Conservation (phyloP, 2,329 filamentous ascomycete genomes). For the Pseudogymnoascus sp. region DNA sequence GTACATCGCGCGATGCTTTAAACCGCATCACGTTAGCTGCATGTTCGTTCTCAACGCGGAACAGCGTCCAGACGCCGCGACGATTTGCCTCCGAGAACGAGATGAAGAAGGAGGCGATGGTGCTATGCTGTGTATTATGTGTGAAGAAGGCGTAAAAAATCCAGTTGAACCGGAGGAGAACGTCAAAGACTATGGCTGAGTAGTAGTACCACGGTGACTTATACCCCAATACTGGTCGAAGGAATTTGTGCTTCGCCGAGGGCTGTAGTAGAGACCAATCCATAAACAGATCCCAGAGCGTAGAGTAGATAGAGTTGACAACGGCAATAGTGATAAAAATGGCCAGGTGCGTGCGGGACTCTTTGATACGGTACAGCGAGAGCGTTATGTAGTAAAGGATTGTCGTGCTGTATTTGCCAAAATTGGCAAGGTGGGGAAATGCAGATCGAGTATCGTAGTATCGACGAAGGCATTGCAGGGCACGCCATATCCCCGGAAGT, state of each 20-base stretch:
- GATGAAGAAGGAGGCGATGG: slow-evolving; percentile 71
- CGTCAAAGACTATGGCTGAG: slow-evolving; percentile 70
- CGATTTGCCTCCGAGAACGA: slow-evolving; percentile 72
- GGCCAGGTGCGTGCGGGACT: slow-evolving; percentile 47
- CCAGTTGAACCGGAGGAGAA: slow-evolving; percentile 86
- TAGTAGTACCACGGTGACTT: slow-evolving; percentile 82
- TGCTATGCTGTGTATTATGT: slow-evolving; percentile 71
- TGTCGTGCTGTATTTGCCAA: slow-evolving; percentile 81
- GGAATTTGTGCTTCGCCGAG: slow-evolving; percentile 54
- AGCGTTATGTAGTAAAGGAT: slow-evolving; percentile 71
- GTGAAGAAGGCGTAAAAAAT: slow-evolving; percentile 59
- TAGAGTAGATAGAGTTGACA: slow-evolving; percentile 76
- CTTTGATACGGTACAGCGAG: slow-evolving; percentile 73
- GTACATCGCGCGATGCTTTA: slow-evolving; percentile 80
- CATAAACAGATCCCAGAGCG: slow-evolving; percentile 91
- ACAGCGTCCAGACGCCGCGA: slow-evolving; percentile 81
- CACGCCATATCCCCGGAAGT: slow-evolving; percentile 81
- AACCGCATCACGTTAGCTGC: slow-evolving; percentile 85
- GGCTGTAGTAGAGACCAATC: slow-evolving; percentile 89
- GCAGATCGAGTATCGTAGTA: slow-evolving; percentile 78
- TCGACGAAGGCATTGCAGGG: slow-evolving; percentile 81
- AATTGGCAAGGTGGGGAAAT: slow-evolving; percentile 89
- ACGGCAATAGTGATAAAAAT: slow-evolving; percentile 72
- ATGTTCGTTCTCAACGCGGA: slow-evolving; percentile 97
- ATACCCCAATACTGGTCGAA: slow-evolving; percentile 73